Evolutionary conservation across 2,329 filamentous ascomycete species (phyloP).

Genomic region (Coniochaeta sp.): DNA sequence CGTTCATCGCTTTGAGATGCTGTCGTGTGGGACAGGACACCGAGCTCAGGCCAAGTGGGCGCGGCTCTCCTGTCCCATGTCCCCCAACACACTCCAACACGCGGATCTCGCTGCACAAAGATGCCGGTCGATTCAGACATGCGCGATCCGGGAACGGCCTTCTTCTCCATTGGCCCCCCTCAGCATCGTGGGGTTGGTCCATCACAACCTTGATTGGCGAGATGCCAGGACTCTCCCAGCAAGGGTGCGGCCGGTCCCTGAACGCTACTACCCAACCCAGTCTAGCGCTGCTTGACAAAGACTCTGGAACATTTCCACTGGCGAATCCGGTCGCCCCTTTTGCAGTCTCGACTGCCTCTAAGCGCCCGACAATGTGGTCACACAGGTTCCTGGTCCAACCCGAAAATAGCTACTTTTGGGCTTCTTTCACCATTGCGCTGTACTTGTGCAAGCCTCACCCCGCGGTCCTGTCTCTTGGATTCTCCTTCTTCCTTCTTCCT

Average conservation of each 20-base stretch:
- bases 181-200: neutral
- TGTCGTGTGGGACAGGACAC: neutral
- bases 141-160: neutral
- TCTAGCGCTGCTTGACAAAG: neutral
- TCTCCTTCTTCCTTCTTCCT: neutral
- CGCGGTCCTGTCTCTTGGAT: neutral
- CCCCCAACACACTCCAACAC: neutral
- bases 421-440: neutral
- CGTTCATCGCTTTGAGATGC: neutral
- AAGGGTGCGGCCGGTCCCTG: constrained; percentile 1
- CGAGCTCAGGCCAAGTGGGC: neutral
- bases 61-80: neutral
- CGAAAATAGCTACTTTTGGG: constrained; percentile 2
- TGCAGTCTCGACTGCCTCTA: neutral
- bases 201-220: neutral
- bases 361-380: constrained; percentile 2
- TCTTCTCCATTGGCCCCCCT: neutral
- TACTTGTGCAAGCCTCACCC: neutral
- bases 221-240: neutral
- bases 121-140: neutral
- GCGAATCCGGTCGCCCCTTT: neutral
- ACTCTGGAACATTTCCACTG: neutral
- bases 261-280: neutral
- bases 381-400: neutral
- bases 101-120: neutral